Percentiles rank a stretch among this genome's conserved stretches.
These are phyloP conservation scores for Bryum argenteum DNA, from an alignment of 225 moss, liverwort and hornwort species.

Conservation along the genomic window DNA sequence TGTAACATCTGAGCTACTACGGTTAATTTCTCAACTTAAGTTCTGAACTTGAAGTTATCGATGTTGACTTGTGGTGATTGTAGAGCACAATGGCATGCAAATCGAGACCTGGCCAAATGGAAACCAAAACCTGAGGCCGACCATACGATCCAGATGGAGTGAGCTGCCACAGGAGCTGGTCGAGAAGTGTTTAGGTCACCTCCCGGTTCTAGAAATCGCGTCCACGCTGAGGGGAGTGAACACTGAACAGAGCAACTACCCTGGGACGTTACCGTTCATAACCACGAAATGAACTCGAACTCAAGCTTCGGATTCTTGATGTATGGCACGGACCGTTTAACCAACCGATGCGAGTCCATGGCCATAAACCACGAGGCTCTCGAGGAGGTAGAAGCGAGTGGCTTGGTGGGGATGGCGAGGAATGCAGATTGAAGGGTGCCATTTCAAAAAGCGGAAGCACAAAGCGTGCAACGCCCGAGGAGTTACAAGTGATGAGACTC, in stretches of 20 bases:
- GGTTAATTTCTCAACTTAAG: not conserved
- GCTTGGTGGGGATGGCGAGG: no score
- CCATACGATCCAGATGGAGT: not conserved
- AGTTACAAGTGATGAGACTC: no score
- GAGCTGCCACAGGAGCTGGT: not conserved
- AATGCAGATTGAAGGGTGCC: no score
- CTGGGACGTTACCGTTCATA: not conserved
- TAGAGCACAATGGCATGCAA: not conserved
- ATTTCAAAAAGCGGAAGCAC: no score
- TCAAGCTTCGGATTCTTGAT: not conserved
- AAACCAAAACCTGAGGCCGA: not conserved
- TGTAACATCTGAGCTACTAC: no score
- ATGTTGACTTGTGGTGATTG: not conserved
- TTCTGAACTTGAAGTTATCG: not conserved
- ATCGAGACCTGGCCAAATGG: not conserved
- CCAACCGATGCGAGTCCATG: not conserved
- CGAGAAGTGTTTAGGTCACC: slow-evolving; percentile 22
- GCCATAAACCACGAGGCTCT: not conserved
- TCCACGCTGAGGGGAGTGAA: slow-evolving; percentile 11
- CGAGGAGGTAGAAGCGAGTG: no score
- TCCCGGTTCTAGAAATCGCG: slow-evolving; percentile 12
- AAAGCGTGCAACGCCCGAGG: no score
- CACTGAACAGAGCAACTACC: not conserved
- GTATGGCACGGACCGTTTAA: not conserved
- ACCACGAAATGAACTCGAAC: no score